Conservation (phyloP, 2,329 filamentous ascomycete species). For the Penicillium sp. region DNA sequence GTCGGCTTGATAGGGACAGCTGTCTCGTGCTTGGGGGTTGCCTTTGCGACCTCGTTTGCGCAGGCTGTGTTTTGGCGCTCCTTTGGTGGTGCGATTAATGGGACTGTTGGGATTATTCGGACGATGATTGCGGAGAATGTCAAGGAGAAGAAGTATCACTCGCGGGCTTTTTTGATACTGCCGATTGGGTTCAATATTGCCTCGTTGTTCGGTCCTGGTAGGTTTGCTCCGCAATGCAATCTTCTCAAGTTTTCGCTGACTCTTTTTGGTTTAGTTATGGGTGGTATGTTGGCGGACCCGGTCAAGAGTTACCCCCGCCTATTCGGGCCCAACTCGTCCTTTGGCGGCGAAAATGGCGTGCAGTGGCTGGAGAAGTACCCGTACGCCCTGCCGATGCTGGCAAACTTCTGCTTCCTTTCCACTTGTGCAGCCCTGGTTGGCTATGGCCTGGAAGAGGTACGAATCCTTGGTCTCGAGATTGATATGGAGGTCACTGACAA, state of each 20-base stretch:
- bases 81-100: conserved; percentile 70
- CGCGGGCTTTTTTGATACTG: conserved; percentile 60
- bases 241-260: conserved; percentile 5
- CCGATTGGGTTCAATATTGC: conserved; percentile 71
- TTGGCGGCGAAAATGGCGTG: conserved; percentile 61
- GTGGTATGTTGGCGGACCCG: conserved; percentile 70
- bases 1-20: conserved; percentile 73
- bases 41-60: conserved; percentile 66
- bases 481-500: neutral
- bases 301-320: conserved; percentile 63
- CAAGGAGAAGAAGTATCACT: conserved; percentile 66
- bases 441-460: conserved; percentile 66
- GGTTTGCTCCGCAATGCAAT: conserved; percentile 41
- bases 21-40: conserved; percentile 68
- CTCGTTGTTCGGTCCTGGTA: conserved; percentile 55
- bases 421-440: conserved; percentile 60
- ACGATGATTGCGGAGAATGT: conserved; percentile 75
- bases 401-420: conserved; percentile 64
- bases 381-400: conserved; percentile 69
- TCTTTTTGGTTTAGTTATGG: conserved; percentile 52
- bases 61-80: conserved; percentile 67
- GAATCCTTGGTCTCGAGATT: neutral
- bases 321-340: conserved; percentile 62
- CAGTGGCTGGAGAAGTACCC: conserved; percentile 66
- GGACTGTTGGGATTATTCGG: conserved; percentile 72